Evolutionary conservation across 768 basidiomycete genomes (phyloP), one percentile per base, ranked within the genome.

Genomic region (Leccinum disarticulatum): DNA sequence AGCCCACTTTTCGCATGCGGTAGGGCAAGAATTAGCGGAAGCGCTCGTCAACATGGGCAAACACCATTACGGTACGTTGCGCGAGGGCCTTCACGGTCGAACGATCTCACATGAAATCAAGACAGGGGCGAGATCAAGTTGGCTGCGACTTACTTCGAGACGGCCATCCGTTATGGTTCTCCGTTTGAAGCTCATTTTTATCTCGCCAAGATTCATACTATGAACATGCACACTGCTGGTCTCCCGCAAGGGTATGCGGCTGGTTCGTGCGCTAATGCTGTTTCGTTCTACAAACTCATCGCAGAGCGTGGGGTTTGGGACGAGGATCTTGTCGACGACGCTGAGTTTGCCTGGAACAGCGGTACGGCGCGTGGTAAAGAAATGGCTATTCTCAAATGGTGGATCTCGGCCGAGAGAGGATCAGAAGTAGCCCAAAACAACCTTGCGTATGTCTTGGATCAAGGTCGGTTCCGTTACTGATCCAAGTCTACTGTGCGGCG

Each of bases 181-280:
- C 90, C 91, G 1, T 94, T 96, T 59, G 95, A 99, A 70, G 90
- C 95, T 1, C 96, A 91, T 74, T 96, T 95, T 75, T 95, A 97
- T 68, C 83, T 97, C 10, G 95, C 91, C 25, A 83, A 88, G 63
- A 87, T 97, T 14, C 86, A 97, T 61, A 81, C 87, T 30, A 69
- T 78, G 30, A 82, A 88, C 28, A 73, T 79, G 33, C 78, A 79
- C 17, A 77, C 72, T 22, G 63, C 76, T 10, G 73, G 70, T 6
- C 66, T 84, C 6, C 80, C 82, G 2, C 59, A 77, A 10, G 79
- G 83, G 54, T 72, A 84, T 22, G 78, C 78, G 38, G 83, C 85
- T 0, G 89, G 93, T 36, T 88, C 89, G 3, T 99, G 97, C 63
- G 87, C 94, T 1, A 86, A 91, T 65, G 91, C 94, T 0, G 91